phyloP scores from a whole-genome alignment of 306 rosid genomes.

The Chamaecrista fasciculata region DNA sequence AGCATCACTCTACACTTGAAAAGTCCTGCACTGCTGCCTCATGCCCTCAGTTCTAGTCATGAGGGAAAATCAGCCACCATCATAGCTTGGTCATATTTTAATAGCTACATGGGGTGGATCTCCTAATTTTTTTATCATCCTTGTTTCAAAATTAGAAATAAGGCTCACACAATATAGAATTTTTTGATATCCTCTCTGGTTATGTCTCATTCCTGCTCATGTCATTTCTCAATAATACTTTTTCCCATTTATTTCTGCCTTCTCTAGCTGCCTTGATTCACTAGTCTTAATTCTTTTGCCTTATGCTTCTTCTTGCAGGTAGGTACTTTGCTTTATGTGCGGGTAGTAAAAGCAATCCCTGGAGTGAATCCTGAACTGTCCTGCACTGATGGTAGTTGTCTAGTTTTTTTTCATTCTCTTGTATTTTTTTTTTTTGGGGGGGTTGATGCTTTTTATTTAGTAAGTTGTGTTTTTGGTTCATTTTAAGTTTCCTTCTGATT shows the following conservation, averaged over 20 bases:
- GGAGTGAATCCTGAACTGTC: conserved; percentile 91
- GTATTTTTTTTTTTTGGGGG: no score
- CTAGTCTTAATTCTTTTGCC: conserved; percentile 14
- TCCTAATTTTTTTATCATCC: background rate
- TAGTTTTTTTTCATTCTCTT: background rate
- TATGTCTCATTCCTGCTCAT: background rate
- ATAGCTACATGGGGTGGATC: background rate
- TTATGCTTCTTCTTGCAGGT: conserved; percentile 48
- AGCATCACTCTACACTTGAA: no score
- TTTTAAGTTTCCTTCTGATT: background rate
- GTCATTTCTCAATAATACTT: background rate
- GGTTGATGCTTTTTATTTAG: background rate
- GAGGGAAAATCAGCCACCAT: background rate
- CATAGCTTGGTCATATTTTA: background rate
- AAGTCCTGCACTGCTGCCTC: no score
- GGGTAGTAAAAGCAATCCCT: conserved; percentile 80
- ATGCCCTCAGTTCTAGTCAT: background rate
- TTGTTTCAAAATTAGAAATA: background rate
- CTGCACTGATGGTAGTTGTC: conserved; percentile 78
- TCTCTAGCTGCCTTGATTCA: background rate
- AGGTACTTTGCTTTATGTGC: conserved; percentile 71
- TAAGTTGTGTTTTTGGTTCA: background rate
- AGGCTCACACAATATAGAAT: background rate
- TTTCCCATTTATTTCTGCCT: background rate
- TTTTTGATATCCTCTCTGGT: no score